A percentile compares a stretch with the other conserved stretches of the same genome.
phyloP scores from a whole-genome alignment of 1,284 basidiomycete species.

The Cutaneotrichosporon cyanovorans region DNA sequence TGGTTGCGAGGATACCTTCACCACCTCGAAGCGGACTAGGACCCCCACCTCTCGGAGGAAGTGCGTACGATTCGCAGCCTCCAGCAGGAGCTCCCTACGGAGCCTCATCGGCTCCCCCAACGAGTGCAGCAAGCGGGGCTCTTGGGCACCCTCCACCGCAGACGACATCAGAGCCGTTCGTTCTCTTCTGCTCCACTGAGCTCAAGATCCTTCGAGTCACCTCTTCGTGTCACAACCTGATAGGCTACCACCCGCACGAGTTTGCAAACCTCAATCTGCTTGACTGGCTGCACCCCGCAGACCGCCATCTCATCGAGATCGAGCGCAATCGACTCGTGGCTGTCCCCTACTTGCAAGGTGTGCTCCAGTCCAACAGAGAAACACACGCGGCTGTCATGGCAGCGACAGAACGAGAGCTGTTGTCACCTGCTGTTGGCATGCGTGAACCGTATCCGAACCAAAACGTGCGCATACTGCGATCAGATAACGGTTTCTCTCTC shows the following conservation, averaged over 20 bases:
- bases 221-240: constrained; percentile 22
- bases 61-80: not conserved
- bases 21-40: constrained; percentile 1
- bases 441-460: constrained; percentile 40
- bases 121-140: not conserved
- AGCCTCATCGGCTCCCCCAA: not conserved
- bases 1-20: constrained; percentile 3
- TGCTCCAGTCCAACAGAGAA: constrained; percentile 25
- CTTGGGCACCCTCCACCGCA: not conserved
- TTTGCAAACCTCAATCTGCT: constrained; percentile 33
- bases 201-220: constrained; percentile 35
- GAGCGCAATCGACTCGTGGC: constrained; percentile 26
- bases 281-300: constrained; percentile 35
- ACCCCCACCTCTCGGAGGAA: not conserved
- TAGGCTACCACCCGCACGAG: constrained; percentile 38
- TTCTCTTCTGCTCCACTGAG: constrained; percentile 36
- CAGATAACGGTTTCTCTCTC: constrained; percentile 23
- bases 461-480: constrained; percentile 30
- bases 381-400: constrained; percentile 27
- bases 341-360: constrained; percentile 20
- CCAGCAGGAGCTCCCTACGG: not conserved
- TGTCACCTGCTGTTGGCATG: constrained; percentile 39
- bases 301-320: constrained; percentile 26
- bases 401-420: constrained; percentile 27
- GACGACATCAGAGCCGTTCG: constrained; percentile 11